Evolutionary conservation across 352 stramenopile genomes (phyloP).

Genomic region (Phytophthora multivora): DNA sequence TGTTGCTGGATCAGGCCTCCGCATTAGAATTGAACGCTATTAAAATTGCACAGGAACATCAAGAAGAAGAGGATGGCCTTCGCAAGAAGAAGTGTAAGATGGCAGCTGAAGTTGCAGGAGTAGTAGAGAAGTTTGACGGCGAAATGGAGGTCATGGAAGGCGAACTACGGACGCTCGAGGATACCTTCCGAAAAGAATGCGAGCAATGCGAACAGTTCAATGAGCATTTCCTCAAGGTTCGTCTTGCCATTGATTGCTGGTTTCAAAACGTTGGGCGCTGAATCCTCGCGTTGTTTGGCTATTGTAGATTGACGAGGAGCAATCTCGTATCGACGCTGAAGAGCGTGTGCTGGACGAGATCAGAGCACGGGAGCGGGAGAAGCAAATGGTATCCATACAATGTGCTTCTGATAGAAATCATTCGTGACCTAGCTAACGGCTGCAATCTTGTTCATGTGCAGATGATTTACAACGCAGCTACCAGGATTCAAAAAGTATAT

Average conservation of each 20-base stretch:
- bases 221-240: slow-evolving; percentile 84
- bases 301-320: slow-evolving; percentile 80
- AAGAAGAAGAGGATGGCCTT: slow-evolving; percentile 78
- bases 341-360: slow-evolving; percentile 77
- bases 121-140: slow-evolving; percentile 80
- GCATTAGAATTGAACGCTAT: slow-evolving; percentile 56
- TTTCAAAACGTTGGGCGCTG: neutral
- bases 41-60: slow-evolving; percentile 84
- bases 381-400: slow-evolving; percentile 75
- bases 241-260: neutral
- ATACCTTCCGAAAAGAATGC: slow-evolving; percentile 49
- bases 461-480: slow-evolving; percentile 75
- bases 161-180: slow-evolving; percentile 55
- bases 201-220: slow-evolving; percentile 73
- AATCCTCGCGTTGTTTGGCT: neutral
- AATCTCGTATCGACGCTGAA: slow-evolving; percentile 82
- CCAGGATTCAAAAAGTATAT: slow-evolving; percentile 84
- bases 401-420: neutral
- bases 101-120: slow-evolving; percentile 63
- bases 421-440: no score
- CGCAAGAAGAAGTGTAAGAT: slow-evolving; percentile 87
- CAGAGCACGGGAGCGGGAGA: slow-evolving; percentile 67
- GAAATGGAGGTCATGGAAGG: slow-evolving; percentile 73
- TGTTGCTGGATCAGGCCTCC: slow-evolving; percentile 58
- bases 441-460: slow-evolving; percentile 17